These are phyloP conservation scores for Goffeauzyma gilvescens DNA, from an alignment of 768 basidiomycete species.

Conservation along the genomic window DNA sequence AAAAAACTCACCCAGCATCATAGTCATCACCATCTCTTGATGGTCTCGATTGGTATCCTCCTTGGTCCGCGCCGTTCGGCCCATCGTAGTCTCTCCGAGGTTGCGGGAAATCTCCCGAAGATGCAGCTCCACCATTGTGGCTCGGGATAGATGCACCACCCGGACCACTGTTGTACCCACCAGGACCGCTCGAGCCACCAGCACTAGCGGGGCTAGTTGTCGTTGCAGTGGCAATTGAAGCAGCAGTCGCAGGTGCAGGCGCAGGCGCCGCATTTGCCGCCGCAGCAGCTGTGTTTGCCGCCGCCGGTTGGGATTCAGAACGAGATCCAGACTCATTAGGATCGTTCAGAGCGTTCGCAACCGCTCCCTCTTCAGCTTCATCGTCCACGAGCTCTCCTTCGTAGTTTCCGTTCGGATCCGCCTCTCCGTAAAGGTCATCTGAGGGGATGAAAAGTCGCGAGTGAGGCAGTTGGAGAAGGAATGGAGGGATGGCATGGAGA, in stretches of 20 bases:
- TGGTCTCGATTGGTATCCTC: constrained; percentile 8
- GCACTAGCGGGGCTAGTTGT: no score
- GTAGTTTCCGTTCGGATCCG: constrained; percentile 21
- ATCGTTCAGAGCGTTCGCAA: constrained; percentile 34
- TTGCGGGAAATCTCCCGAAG: no score
- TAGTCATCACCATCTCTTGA: constrained; percentile 76
- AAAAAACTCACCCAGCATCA: constrained; percentile 81
- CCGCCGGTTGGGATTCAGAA: constrained; percentile 51
- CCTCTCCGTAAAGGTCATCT: no score
- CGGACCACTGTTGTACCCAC: no score
- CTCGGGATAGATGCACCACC: no score
- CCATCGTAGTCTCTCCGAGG: constrained; percentile 29
- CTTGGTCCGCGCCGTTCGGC: constrained; percentile 37
- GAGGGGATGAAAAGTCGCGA: constrained; percentile 34
- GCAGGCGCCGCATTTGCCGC: no score
- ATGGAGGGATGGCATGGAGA: constrained; percentile 54
- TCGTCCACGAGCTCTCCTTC: constrained; percentile 27
- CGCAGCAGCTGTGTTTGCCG: constrained; percentile 38
- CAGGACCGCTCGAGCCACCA: no score
- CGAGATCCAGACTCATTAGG: constrained; percentile 48
- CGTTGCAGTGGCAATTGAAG: no score
- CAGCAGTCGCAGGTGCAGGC: no score
- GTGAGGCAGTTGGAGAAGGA: constrained; percentile 41
- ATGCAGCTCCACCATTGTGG: no score
- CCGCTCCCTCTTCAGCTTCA: constrained; percentile 21